These are phyloP conservation scores for Cyclocybe aegerita DNA, from an alignment of 768 basidiomycete species.

Conservation along the genomic window DNA sequence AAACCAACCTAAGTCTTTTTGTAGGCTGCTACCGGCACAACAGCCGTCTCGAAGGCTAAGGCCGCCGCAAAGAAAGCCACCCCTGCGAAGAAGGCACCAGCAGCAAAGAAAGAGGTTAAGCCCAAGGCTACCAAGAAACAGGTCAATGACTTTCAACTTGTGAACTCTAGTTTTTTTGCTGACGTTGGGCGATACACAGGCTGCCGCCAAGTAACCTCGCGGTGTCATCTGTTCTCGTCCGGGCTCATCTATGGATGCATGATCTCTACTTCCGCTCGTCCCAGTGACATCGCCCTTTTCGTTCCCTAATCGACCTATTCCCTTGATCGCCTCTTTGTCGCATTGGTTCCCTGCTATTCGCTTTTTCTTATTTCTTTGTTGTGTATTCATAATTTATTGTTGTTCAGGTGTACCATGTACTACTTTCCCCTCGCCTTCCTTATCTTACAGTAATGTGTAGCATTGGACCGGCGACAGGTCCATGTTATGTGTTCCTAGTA, in stretches of 20 bases:
- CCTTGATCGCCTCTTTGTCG: constrained; percentile 14
- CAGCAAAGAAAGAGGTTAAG: constrained; percentile 32
- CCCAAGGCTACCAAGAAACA: constrained; percentile 37
- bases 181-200: background rate
- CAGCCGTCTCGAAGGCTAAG: constrained; percentile 43
- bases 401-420: constrained; percentile 28
- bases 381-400: constrained; percentile 43
- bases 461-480: constrained; percentile 12
- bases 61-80: constrained; percentile 37
- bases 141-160: constrained; percentile 17
- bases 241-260: constrained; percentile 10
- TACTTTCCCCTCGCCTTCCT: constrained; percentile 16
- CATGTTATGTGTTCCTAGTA: constrained; percentile 13
- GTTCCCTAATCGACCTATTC: constrained; percentile 7
- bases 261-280: constrained; percentile 16
- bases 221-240: constrained; percentile 7
- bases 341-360: constrained; percentile 17
- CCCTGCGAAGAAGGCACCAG: constrained; percentile 27
- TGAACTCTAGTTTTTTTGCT: background rate
- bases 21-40: constrained; percentile 41
- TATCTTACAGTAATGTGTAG: constrained; percentile 12
- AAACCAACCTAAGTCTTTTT: constrained; percentile 10
- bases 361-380: constrained; percentile 22
- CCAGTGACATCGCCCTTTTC: constrained; percentile 10
- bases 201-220: constrained; percentile 24